Base-by-base conservation (phyloP, 495 filamentous ascomycete species). In the Annulohypoxylon nitens region DNA sequence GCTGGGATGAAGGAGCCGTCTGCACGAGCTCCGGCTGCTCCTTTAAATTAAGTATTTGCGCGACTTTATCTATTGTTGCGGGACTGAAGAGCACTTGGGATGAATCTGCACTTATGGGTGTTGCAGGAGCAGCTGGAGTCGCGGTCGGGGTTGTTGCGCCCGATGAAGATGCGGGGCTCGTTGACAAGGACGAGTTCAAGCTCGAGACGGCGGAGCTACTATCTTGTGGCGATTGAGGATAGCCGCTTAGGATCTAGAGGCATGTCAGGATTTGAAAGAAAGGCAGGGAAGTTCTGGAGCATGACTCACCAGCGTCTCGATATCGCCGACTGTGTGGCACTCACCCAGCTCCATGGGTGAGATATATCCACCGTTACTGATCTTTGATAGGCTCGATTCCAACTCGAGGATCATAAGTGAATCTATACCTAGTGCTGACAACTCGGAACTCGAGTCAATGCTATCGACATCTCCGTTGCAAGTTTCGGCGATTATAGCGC, bases 331-430 rank as follows among this genome's bases (percentile, higher is more conserved):
- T 18, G 53, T 57, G 33, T 37, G 53, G 33, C 53, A 57, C 20
- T 57, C 53, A 2, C 14, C 53, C n/a, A 57, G 20, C 18, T 57
- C 53, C 5, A 6, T 18, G 3, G 53, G 11, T 8, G 53, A 57
- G 9, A 57, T 33, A 25, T 57, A 57, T 5, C 53, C 53, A 16
- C 53, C 53, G 14, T 57, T 57, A 9, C 53, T 57, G 16, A 57
- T 57, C 12, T 57, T 57, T n/a, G 53, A 57, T 16, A 57, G n/a
- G 12, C 53, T 37, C 14, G 53, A 57, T 57, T 57, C 53, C 20
- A 57, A n/a, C 36, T 57, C 53, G 14, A 57, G 37, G 2, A 57
- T 57, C 53, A 57, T 57, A 20, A 57, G 53, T 14, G 53, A 57
- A 33, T 57, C 53, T 36, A 57, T 57, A 18, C 53, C 53, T 11